Conservation (phyloP, 345 rosid species). For the Brassica incana region DNA sequence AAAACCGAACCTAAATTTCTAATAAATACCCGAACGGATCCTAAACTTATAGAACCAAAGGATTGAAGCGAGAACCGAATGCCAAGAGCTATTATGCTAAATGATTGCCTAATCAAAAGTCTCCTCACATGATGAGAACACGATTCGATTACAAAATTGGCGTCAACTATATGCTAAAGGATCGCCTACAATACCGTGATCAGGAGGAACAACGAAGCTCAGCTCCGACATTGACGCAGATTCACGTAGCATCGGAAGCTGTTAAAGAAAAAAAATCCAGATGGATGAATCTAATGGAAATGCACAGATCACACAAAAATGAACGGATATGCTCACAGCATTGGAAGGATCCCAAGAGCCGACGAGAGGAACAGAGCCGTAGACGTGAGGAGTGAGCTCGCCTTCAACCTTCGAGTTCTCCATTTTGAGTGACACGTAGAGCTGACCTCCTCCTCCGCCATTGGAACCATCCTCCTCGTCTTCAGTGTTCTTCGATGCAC, state of each 20-base stretch:
- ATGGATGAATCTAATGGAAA: background rate
- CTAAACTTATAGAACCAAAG: too few species aligned
- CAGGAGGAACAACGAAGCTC: constrained; percentile 95
- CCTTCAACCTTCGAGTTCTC: constrained; percentile 76
- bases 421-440: constrained; percentile 87
- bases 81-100: too few species aligned
- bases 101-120: too few species aligned
- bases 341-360: constrained; percentile 96
- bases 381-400: constrained; percentile 88
- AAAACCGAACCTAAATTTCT: too few species aligned
- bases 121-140: too few species aligned
- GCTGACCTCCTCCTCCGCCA: constrained; percentile 82
- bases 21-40: too few species aligned
- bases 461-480: constrained; percentile 62
- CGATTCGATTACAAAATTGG: background rate
- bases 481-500: constrained; percentile 64
- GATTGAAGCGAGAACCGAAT: too few species aligned
- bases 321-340: constrained; percentile 59
- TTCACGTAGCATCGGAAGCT: constrained; percentile 92
- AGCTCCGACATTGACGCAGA: constrained; percentile 88
- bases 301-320: background rate
- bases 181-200: constrained; percentile 83
- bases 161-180: too few species aligned
- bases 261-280: background rate
- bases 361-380: constrained; percentile 86